These are phyloP conservation scores for Lecanosticta acicola DNA, from an alignment of 2,329 filamentous ascomycete species.

Conservation along the genomic window DNA sequence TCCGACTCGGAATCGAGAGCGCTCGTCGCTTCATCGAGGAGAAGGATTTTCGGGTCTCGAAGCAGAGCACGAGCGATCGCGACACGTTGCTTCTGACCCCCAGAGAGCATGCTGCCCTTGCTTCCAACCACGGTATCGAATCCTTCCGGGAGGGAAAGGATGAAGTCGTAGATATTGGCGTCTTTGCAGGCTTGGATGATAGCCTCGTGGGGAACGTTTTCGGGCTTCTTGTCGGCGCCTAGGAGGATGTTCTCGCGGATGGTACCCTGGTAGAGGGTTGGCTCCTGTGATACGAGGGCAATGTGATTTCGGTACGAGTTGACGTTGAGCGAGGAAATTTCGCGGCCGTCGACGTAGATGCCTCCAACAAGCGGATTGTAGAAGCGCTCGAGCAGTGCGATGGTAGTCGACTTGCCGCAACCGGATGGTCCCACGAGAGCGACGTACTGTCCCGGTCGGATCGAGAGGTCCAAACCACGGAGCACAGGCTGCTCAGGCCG, in stretches of 20 bases:
- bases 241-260: conserved; percentile 87
- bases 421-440: conserved; percentile 91
- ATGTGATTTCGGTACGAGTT: conserved; percentile 80
- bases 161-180: conserved; percentile 89
- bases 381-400: conserved; percentile 86
- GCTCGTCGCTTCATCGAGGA: conserved; percentile 70
- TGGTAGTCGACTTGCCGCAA: conserved; percentile 90
- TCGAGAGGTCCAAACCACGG: conserved; percentile 68
- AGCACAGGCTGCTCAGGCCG: conserved; percentile 88
- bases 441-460: conserved; percentile 74
- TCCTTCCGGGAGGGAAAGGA: conserved; percentile 67
- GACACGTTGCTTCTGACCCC: conserved; percentile 91
- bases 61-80: conserved; percentile 88
- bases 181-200: conserved; percentile 78
- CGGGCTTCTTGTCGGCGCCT: conserved; percentile 54
- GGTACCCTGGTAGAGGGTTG: conserved; percentile 87
- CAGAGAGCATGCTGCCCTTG: conserved; percentile 78
- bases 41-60: conserved; percentile 80
- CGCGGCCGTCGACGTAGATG: conserved; percentile 74
- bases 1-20: conserved; percentile 69
- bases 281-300: conserved; percentile 88
- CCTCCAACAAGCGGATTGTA: conserved; percentile 81
- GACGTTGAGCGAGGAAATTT: conserved; percentile 75
- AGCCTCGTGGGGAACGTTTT: conserved; percentile 63
- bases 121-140: conserved; percentile 58